Percentiles rank a stretch among this genome's conserved stretches.
Conservation (phyloP, 2,329 filamentous ascomycete genomes). For the Colletotrichum gigasporum region DNA sequence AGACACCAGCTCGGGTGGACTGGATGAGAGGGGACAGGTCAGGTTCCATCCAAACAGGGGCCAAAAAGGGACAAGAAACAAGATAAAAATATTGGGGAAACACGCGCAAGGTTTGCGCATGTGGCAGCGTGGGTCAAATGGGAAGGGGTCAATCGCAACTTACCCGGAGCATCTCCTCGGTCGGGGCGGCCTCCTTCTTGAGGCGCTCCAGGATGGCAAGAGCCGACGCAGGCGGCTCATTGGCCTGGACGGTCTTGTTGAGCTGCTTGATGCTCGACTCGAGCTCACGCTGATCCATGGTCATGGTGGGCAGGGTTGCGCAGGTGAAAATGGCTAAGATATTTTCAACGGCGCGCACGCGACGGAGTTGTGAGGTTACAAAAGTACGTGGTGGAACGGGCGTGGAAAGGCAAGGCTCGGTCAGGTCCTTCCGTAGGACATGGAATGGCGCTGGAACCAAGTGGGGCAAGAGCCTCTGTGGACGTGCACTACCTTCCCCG, state of each 20-base stretch:
- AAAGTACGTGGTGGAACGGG: neutral
- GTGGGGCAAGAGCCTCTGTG: conserved; percentile 15
- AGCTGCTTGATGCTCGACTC: conserved; percentile 80
- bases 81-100: neutral
- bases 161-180: conserved; percentile 88
- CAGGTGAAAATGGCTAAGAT: neutral
- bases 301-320: conserved; percentile 9
- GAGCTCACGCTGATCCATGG: conserved; percentile 83
- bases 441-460: conserved; percentile 23
- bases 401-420: conserved; percentile 4
- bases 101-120: neutral
- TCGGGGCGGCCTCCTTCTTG: conserved; percentile 82
- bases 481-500: conserved; percentile 5
- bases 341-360: neutral
- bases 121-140: too few relatives aligned
- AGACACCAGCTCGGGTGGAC: conserved; percentile 90
- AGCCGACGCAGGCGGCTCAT: conserved; percentile 78
- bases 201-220: conserved; percentile 80
- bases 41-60: conserved; percentile 11
- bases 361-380: neutral
- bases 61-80: neutral
- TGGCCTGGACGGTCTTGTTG: conserved; percentile 78
- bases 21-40: conserved; percentile 40
- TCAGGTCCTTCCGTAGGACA: conserved; percentile 13
- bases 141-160: conserved; percentile 39